Conservation (phyloP, 1,284 basidiomycete genomes). For the Tilletia indica region DNA sequence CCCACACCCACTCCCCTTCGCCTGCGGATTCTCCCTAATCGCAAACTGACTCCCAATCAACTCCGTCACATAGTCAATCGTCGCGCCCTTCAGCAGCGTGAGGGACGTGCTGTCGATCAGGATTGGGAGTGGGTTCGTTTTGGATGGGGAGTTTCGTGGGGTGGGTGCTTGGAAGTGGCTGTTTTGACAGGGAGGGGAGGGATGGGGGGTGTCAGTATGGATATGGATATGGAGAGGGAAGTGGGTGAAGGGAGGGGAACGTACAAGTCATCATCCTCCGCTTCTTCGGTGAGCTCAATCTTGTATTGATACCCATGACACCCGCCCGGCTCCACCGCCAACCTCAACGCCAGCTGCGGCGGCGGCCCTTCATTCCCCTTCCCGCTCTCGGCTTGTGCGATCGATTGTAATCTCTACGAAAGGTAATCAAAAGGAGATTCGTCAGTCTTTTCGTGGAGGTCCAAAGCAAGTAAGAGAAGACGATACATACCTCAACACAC, state of each 20-base stretch:
- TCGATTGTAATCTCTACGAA: constrained; percentile 6
- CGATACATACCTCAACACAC: constrained; percentile 3
- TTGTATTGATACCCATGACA: constrained; percentile 93
- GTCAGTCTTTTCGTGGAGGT: not conserved
- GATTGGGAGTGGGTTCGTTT: constrained; percentile 52
- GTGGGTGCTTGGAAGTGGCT: constrained; percentile 68
- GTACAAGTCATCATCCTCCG: constrained; percentile 70
- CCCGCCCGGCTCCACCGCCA: constrained; percentile 81
- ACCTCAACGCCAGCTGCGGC: constrained; percentile 66
- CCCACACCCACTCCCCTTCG: constrained; percentile 79
- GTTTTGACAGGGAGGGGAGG: constrained; percentile 45
- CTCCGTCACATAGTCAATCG: constrained; percentile 83
- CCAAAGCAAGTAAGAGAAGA: not conserved
- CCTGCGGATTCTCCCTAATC: constrained; percentile 75
- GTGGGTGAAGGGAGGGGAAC: constrained; percentile 45
- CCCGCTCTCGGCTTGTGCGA: not conserved
- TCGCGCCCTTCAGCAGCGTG: constrained; percentile 74
- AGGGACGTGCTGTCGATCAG: constrained; percentile 79
- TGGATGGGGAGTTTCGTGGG: constrained; percentile 59
- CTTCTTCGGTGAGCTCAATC: constrained; percentile 68
- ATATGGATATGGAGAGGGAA: no score
- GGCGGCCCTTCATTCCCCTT: not conserved
- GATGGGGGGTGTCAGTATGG: not conserved
- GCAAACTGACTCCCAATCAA: constrained; percentile 83
- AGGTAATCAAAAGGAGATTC: not conserved